Evolutionary conservation across 2,329 filamentous ascomycete genomes (phyloP).

Genomic region (Aspergillus carbonarius): DNA sequence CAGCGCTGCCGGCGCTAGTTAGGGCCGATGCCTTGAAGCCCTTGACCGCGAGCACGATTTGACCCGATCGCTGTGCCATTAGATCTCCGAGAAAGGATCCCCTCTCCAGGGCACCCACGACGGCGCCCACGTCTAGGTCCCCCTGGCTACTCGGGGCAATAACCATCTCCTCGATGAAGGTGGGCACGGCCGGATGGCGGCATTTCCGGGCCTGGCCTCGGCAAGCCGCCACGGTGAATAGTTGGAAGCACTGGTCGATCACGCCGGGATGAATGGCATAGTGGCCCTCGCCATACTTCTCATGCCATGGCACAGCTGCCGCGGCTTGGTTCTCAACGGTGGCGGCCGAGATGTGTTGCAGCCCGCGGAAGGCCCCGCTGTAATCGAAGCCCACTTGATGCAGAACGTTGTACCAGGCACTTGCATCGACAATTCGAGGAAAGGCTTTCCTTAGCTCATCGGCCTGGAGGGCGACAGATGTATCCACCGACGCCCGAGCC

Average conservation of each 20-base stretch:
- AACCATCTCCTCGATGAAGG: slow-evolving; percentile 3
- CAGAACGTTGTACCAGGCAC: slow-evolving; percentile 6
- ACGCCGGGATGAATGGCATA: slow-evolving; percentile 8
- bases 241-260: slow-evolving; percentile 13
- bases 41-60: neutral
- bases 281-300: neutral
- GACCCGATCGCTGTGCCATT: neutral
- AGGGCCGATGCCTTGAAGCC: neutral
- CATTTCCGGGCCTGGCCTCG: neutral
- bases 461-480: neutral
- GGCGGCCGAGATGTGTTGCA: slow-evolving; percentile 10
- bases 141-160: neutral
- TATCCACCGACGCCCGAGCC: neutral
- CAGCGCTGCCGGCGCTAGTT: neutral
- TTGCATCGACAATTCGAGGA: neutral
- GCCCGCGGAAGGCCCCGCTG: slow-evolving; percentile 5
- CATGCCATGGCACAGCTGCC: neutral
- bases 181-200: neutral
- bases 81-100: neutral
- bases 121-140: neutral
- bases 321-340: neutral
- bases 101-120: neutral
- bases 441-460: neutral
- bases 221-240: slow-evolving; percentile 5
- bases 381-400: slow-evolving; percentile 7